phyloP scores from a whole-genome alignment of 129 eudicot genomes.

The Chrysanthemum seticuspe region DNA sequence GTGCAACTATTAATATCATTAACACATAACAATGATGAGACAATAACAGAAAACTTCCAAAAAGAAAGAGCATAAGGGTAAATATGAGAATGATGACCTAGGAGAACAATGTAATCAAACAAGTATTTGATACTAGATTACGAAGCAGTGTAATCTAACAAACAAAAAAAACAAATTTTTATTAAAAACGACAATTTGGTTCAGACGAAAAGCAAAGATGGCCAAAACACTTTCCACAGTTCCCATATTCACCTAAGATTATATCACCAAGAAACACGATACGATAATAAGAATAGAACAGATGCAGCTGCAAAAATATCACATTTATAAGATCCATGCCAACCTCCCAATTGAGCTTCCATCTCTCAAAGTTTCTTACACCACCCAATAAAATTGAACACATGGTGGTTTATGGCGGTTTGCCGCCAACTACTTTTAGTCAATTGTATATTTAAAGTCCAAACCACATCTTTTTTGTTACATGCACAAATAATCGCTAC shows the following conservation, averaged over 20 bases:
- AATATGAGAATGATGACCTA: neutral
- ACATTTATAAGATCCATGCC: constrained; percentile 18
- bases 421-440: neutral
- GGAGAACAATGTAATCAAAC: neutral
- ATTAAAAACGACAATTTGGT: neutral
- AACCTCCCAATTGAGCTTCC: constrained; percentile 10
- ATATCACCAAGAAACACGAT: neutral
- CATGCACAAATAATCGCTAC: constrained; percentile 23
- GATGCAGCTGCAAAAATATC: neutral
- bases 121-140: neutral
- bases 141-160: neutral
- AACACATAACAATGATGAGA: neutral
- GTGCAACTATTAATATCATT: neutral
- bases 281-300: neutral
- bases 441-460: neutral
- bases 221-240: neutral
- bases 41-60: neutral
- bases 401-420: constrained; percentile 18
- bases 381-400: constrained; percentile 10
- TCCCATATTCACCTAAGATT: neutral
- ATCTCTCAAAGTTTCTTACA: constrained; percentile 7
- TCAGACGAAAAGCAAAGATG: neutral
- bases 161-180: neutral
- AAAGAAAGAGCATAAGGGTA: neutral
- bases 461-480: constrained; percentile 23